These are phyloP conservation scores for Sanghuangporus baumii DNA, from an alignment of 1,284 basidiomycete genomes.

Conservation along the genomic window DNA sequence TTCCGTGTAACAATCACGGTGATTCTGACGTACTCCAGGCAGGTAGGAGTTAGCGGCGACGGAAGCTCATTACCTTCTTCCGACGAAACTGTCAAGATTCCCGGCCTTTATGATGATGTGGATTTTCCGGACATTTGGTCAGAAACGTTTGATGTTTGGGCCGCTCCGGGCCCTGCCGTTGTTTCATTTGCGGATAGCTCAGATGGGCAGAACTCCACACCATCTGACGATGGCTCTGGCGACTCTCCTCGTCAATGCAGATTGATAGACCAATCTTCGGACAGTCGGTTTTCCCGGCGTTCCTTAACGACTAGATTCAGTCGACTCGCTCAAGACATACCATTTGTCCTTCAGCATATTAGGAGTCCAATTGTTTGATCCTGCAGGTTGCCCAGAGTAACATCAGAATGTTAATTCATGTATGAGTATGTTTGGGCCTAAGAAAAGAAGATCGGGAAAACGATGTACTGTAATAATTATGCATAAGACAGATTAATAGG, in stretches of 20 bases:
- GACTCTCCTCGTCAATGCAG: conserved; percentile 1
- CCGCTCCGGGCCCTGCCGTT: conserved; percentile 12
- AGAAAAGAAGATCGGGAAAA: not conserved
- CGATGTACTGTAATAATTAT: conserved; percentile 7
- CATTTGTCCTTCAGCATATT: conserved; percentile 1
- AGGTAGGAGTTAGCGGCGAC: conserved; percentile 32
- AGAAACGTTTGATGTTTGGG: conserved; percentile 2
- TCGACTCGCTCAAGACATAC: not conserved
- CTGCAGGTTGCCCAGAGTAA: not conserved
- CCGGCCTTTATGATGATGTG: conserved; percentile 14
- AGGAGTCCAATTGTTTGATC: not conserved
- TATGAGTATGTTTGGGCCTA: not conserved
- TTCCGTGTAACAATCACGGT: not conserved
- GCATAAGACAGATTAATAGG: conserved; percentile 6
- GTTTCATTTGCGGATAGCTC: conserved; percentile 12
- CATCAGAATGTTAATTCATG: not conserved
- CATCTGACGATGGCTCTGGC: not conserved
- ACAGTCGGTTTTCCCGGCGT: not conserved
- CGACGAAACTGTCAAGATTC: conserved; percentile 13
- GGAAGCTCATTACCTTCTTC: conserved; percentile 27
- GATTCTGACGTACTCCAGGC: conserved; percentile 21
- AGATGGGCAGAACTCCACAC: not conserved
- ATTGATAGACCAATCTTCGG: not conserved
- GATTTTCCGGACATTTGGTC: conserved; percentile 15
- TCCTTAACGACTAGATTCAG: not conserved